These are phyloP conservation scores for Colletotrichum spinosum DNA, from an alignment of 2,329 filamentous ascomycete genomes.

Conservation along the genomic window DNA sequence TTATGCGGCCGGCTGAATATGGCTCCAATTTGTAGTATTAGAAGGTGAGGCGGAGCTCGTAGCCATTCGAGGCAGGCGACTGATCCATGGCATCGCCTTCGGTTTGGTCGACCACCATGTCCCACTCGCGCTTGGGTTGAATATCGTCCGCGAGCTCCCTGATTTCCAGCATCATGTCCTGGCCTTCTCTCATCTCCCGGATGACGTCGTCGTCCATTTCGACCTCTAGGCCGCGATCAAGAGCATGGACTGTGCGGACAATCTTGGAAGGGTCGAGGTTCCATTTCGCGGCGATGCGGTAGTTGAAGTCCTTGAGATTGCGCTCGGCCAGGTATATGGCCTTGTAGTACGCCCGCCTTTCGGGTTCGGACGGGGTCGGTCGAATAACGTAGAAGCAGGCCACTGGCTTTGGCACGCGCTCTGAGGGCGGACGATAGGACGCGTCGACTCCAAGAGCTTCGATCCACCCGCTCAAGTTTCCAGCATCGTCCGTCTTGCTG, in stretches of 20 bases:
- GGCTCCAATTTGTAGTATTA: slow-evolving; percentile 44
- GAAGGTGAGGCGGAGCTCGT: slow-evolving; percentile 61
- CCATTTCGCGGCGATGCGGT: slow-evolving; percentile 82
- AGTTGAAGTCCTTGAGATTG: slow-evolving; percentile 79
- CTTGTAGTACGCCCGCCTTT: slow-evolving; percentile 75
- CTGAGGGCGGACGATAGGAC: slow-evolving; percentile 82
- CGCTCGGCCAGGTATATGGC: slow-evolving; percentile 88
- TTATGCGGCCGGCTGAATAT: slow-evolving; percentile 23
- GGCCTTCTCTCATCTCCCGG: slow-evolving; percentile 84
- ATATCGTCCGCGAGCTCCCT: slow-evolving; percentile 53
- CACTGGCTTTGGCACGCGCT: slow-evolving; percentile 76
- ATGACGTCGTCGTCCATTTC: slow-evolving; percentile 93
- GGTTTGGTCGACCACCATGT: slow-evolving; percentile 68
- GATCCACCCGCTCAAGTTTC: slow-evolving; percentile 83
- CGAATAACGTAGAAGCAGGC: slow-evolving; percentile 89
- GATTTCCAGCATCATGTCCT: slow-evolving; percentile 87
- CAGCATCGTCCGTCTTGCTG: slow-evolving; percentile 68
- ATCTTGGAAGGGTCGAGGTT: slow-evolving; percentile 80
- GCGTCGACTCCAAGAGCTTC: slow-evolving; percentile 92
- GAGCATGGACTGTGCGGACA: slow-evolving; percentile 77
- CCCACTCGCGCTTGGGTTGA: slow-evolving; percentile 68
- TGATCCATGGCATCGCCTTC: slow-evolving; percentile 51
- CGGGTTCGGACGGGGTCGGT: slow-evolving; percentile 61
- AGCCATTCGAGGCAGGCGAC: slow-evolving; percentile 47
- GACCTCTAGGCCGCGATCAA: slow-evolving; percentile 81